Evolutionary conservation across 345 rosid species (phyloP), one percentile per base, ranked within the genome.

Genomic region (Capsella bursapastoris): DNA sequence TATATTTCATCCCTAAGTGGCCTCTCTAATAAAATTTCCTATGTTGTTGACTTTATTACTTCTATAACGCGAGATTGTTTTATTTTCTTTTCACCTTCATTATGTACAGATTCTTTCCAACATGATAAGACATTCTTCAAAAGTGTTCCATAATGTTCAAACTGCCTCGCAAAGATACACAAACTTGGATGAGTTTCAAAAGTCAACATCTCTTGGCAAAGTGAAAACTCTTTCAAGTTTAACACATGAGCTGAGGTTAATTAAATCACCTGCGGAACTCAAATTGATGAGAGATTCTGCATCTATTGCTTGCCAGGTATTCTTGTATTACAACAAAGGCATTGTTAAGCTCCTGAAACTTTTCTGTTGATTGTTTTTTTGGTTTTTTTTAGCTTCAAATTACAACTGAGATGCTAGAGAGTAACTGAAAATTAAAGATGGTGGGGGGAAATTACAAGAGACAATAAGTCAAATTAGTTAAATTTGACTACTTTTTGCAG

Each of bases 261-360:
- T 78, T 75, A 95, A 95, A 81, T 90, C 99, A 66, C 82, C 96
- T 15, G 87, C 99, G 9, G 98, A 95, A 81, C 81, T 92, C 67
- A 87, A 83, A 78, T 81, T 95, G 81, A 95, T 92, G 98, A 87
- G 86, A 79, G 97, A 95, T 70, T 86, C 99, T 66, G 97, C 99
- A 63, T 84, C 97, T 70, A 90, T 92, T 81, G 93, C 88, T 71
- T 95, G 97, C 80, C 97, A 95, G 98, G 98, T 94, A 84, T 14
- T 73, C 78, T 59, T 71, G 41, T n/a, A 4, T 34, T 56, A 29
- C 40, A 1, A 47, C 31, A 16, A 45, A 47, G 11, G 13, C 66
- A 27, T 48, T 32, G 8, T 41, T 61, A 60, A 43, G 58, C 62
- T 41, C 14, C 8, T 34, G 12, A 1, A 41, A n/a, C 15, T 35